Percentiles rank a stretch among this genome's conserved stretches.
Conservation (phyloP, 2,329 filamentous ascomycete species). For the Sporothrix variecibatus region DNA sequence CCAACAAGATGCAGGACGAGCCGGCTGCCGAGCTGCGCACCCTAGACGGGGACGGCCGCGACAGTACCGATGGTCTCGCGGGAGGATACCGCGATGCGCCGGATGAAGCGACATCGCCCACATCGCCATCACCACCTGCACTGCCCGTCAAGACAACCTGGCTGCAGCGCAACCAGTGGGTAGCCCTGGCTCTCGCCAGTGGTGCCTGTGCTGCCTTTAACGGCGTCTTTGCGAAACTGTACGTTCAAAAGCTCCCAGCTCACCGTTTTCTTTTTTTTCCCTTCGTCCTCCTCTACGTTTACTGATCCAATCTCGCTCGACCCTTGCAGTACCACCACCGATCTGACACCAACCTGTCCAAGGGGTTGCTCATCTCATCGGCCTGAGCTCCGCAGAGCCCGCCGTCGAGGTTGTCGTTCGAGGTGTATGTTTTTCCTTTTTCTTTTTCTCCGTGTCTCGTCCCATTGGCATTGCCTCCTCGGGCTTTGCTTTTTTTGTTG, state of each 20-base stretch:
- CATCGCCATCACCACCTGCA: background rate
- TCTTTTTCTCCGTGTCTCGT: background rate
- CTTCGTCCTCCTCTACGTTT: background rate
- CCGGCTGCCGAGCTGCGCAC: slow-evolving; percentile 19
- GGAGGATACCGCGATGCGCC: background rate
- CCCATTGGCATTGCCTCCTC: background rate
- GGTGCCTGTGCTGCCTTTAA: slow-evolving; percentile 80
- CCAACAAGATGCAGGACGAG: slow-evolving; percentile 12
- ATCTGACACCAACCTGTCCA: slow-evolving; percentile 52
- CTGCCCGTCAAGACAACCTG: slow-evolving; percentile 28
- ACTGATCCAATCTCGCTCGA: background rate
- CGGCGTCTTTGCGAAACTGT: slow-evolving; percentile 82
- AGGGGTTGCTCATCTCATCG: slow-evolving; percentile 48
- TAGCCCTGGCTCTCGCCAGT: slow-evolving; percentile 70
- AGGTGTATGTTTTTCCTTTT: slow-evolving; percentile 44
- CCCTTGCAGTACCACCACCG: slow-evolving; percentile 55
- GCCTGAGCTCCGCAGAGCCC: slow-evolving; percentile 45
- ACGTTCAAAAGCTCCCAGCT: slow-evolving; percentile 35
- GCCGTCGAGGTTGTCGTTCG: slow-evolving; percentile 53
- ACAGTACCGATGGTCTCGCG: background rate
- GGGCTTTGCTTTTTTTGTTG: background rate
- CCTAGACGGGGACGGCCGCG: background rate
- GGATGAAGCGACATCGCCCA: background rate
- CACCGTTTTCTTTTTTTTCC: background rate
- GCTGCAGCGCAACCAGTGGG: slow-evolving; percentile 53